Percentiles rank a stretch among this genome's conserved stretches.
Evolutionary conservation across 2,329 filamentous ascomycete genomes (phyloP).

Genomic region (Sarocladium brachiariae): DNA sequence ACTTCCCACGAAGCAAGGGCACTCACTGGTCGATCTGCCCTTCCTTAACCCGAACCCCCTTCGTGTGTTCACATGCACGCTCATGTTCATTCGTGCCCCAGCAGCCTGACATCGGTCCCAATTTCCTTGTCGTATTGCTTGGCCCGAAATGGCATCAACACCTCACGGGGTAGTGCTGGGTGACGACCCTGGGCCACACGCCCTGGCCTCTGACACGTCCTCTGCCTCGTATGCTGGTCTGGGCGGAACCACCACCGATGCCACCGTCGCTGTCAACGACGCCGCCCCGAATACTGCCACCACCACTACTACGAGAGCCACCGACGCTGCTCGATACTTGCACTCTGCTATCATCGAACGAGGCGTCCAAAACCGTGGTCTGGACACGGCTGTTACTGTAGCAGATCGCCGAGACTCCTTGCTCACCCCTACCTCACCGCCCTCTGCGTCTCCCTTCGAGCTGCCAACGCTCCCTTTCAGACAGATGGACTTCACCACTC

Average conservation of each 20-base stretch:
- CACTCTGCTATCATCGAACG: neutral
- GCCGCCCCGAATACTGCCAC: slow-evolving; percentile 1
- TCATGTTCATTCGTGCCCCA: neutral
- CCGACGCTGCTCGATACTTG: neutral
- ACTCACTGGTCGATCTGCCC: slow-evolving; percentile 1
- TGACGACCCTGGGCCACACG: slow-evolving; percentile 4
- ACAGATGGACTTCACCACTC: slow-evolving; percentile 8
- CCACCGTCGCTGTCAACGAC: slow-evolving; percentile 5
- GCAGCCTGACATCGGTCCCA: slow-evolving; percentile 7
- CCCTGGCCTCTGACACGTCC: slow-evolving; percentile 10
- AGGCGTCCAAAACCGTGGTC: neutral
- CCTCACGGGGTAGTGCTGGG: slow-evolving; percentile 11
- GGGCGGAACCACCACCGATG: slow-evolving; percentile 7
- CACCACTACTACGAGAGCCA: neutral
- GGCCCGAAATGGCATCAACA: slow-evolving; percentile 19
- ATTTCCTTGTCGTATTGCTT: slow-evolving; percentile 10
- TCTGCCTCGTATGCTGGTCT: slow-evolving; percentile 11
- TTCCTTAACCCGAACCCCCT: neutral
- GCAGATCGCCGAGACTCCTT: slow-evolving; percentile 1
- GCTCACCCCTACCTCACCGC: neutral
- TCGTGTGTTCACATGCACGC: slow-evolving; percentile 2
- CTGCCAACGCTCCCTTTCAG: neutral
- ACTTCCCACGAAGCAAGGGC: slow-evolving; percentile 3
- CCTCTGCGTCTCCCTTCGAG: slow-evolving; percentile 5
- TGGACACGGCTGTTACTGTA: slow-evolving; percentile 1